Conservation (phyloP, 495 filamentous ascomycete species). For the Podospora sp. region DNA sequence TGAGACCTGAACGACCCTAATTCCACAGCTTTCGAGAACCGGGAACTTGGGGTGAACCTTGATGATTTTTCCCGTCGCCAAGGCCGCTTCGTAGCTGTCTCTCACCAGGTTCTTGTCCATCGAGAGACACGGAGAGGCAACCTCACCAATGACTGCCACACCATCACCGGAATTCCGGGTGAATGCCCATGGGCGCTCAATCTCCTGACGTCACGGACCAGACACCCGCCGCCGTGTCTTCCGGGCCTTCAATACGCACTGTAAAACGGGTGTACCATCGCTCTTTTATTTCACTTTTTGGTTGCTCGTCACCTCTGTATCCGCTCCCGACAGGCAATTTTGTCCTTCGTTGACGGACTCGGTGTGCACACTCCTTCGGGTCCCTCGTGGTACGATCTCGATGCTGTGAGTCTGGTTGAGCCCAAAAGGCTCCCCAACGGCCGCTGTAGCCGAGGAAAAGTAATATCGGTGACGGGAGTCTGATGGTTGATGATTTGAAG, state of each 20-base stretch:
- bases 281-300: not conserved
- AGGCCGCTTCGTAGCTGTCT: not conserved
- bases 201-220: slow-evolving; percentile 28
- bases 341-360: not conserved
- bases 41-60: slow-evolving; percentile 12
- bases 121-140: not conserved
- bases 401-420: not conserved
- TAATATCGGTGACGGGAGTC: too few species aligned
- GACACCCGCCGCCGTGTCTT: not conserved
- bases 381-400: slow-evolving; percentile 3
- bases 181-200: slow-evolving; percentile 14
- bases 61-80: not conserved
- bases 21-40: not conserved
- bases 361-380: not conserved
- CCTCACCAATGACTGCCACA: not conserved
- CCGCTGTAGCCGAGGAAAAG: not conserved
- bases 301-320: not conserved
- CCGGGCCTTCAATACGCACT: not conserved
- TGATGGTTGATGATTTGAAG: too few species aligned
- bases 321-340: not conserved
- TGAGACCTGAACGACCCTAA: not conserved
- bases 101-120: not conserved
- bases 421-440: not conserved
- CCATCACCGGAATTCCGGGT: slow-evolving; percentile 22
- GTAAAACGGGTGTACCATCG: not conserved